Percentiles rank a stretch among this genome's conserved stretches.
Conservation (phyloP, 345 rosid genomes). For the Rhizophora mangle region DNA sequence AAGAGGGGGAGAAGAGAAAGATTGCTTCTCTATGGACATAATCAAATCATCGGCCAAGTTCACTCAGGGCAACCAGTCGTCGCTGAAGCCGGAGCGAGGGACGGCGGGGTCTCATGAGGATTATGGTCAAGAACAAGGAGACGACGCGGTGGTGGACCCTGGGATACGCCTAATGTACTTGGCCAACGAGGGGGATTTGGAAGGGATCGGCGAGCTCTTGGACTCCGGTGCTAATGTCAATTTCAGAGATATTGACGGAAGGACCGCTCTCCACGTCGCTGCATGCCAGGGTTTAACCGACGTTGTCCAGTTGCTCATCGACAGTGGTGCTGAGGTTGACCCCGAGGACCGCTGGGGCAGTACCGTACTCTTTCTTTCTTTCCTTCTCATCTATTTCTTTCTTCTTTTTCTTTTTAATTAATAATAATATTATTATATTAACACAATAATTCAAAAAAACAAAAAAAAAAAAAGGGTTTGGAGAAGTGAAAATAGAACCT, state of each 20-base stretch:
- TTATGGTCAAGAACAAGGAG: slow-evolving; percentile 32
- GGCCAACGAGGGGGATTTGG: slow-evolving; percentile 70
- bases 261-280: slow-evolving; percentile 87
- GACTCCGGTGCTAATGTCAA: slow-evolving; percentile 67
- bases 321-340: slow-evolving; percentile 53
- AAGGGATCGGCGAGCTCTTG: slow-evolving; percentile 59
- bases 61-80: slow-evolving; percentile 57
- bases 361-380: slow-evolving; percentile 51
- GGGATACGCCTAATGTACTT: slow-evolving; percentile 70
- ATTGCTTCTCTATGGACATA: slow-evolving; percentile 3
- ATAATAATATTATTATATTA: too few relatives aligned
- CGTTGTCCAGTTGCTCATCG: slow-evolving; percentile 57
- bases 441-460: too few relatives aligned
- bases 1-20: too few relatives aligned
- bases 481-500: too few relatives aligned
- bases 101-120: slow-evolving; percentile 23
- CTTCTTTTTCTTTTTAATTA: not conserved
- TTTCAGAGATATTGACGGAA: slow-evolving; percentile 71
- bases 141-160: slow-evolving; percentile 38
- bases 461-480: too few relatives aligned
- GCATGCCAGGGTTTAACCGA: slow-evolving; percentile 72
- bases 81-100: slow-evolving; percentile 50
- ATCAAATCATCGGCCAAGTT: slow-evolving; percentile 49
- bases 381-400: not conserved
- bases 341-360: slow-evolving; percentile 91